A percentile compares a stretch with the other conserved stretches of the same genome.
Evolutionary conservation across 179 eudicot genomes (phyloP).

Genomic region (Beta corolliflora): DNA sequence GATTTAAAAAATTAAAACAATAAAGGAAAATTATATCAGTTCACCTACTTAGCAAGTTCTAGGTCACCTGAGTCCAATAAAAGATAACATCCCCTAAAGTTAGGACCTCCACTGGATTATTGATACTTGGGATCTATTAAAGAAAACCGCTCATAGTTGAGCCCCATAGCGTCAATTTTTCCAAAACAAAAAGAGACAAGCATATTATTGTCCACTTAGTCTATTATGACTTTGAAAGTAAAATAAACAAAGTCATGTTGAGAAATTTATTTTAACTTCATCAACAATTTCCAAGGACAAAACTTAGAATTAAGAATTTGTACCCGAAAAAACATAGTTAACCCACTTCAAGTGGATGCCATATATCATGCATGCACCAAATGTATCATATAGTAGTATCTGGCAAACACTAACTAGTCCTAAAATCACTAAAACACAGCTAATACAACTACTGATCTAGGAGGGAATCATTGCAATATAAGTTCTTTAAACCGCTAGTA

Average conservation of each 20-base stretch:
- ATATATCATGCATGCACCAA: too few relatives aligned
- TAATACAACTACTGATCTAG: neutral
- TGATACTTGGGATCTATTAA: too few relatives aligned
- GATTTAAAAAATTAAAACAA: too few relatives aligned
- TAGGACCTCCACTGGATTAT: too few relatives aligned
- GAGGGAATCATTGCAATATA: neutral
- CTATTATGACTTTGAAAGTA: neutral
- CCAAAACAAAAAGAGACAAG: slow-evolving; percentile 8
- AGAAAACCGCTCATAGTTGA: too few relatives aligned
- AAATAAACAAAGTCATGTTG: neutral
- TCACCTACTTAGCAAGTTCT: too few relatives aligned
- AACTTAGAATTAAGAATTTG: neutral
- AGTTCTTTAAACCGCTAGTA: too few relatives aligned
- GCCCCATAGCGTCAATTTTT: too few relatives aligned
- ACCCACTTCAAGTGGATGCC: neutral
- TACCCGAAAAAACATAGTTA: neutral
- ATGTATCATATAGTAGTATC: too few relatives aligned
- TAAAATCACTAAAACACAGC: neutral
- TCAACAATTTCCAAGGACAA: slow-evolving; percentile 11
- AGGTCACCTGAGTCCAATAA: too few relatives aligned
- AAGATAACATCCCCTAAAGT: too few relatives aligned
- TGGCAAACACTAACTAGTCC: neutral
- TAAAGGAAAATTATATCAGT: too few relatives aligned
- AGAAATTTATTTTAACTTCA: neutral
- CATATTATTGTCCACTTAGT: neutral